These are phyloP conservation scores for Boletus fagicola DNA, from an alignment of 768 basidiomycete species.

Conservation along the genomic window DNA sequence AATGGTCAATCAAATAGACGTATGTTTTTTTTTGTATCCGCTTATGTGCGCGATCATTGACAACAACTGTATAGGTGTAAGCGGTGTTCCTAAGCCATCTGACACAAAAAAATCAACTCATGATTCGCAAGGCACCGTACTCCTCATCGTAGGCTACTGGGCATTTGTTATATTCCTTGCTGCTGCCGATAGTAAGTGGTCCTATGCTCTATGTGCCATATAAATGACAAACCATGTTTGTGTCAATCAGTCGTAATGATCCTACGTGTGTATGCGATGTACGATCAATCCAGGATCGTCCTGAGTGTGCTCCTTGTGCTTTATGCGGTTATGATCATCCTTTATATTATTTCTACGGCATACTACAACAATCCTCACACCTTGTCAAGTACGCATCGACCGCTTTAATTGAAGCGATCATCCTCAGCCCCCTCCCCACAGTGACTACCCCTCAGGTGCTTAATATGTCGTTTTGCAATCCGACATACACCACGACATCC, in stretches of 20 bases:
- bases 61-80: conserved; percentile 17
- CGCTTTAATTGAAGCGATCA: not conserved
- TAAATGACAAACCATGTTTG: not conserved
- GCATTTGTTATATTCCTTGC: conserved; percentile 15
- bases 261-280: conserved; percentile 27
- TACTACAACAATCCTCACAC: not conserved
- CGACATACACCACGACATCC: not conserved
- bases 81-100: not conserved
- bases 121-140: conserved; percentile 9
- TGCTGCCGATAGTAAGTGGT: conserved; percentile 20
- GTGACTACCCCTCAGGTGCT: not conserved
- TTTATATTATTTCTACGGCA: not conserved
- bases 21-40: conserved; percentile 1
- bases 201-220: not conserved
- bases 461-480: not conserved
- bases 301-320: conserved; percentile 14
- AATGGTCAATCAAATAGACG: conserved; percentile 7
- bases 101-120: not conserved
- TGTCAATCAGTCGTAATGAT: conserved; percentile 22
- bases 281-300: conserved; percentile 13
- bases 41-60: not conserved
- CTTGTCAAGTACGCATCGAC: not conserved
- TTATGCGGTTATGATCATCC: conserved; percentile 7
- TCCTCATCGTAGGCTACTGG: not conserved
- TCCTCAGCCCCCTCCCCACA: not conserved